Conservation (phyloP, 495 filamentous ascomycete species). For the Cryomyces minteri region DNA sequence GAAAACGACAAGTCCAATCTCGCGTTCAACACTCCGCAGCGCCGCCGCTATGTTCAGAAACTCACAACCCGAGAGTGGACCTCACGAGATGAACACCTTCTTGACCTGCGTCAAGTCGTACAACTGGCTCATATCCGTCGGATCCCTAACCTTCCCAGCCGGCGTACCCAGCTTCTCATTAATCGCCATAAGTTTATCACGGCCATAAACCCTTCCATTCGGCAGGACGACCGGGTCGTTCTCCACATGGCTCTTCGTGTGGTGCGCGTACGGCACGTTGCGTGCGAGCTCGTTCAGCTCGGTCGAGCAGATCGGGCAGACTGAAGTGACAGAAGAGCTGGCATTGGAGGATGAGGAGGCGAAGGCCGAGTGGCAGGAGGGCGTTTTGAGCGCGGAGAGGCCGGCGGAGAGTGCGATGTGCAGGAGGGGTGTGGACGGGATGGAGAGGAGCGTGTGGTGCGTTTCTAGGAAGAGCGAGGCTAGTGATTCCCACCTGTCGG, state of each 20-base stretch:
- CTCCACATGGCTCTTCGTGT: constrained; percentile 82
- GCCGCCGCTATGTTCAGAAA: not conserved
- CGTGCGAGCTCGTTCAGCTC: constrained; percentile 84
- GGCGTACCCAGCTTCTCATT: constrained; percentile 51
- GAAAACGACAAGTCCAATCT: not conserved
- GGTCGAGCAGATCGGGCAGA: constrained; percentile 89
- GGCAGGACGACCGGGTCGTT: constrained; percentile 72
- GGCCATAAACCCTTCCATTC: constrained; percentile 72
- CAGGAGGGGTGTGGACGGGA: constrained; percentile 69
- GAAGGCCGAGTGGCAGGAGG: constrained; percentile 65
- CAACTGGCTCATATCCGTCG: constrained; percentile 44
- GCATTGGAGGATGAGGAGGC: constrained; percentile 39
- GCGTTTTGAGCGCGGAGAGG: constrained; percentile 88
- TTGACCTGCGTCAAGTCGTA: constrained; percentile 42
- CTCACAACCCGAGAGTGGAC: not conserved
- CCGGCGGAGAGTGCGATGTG: constrained; percentile 85
- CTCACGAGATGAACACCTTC: constrained; percentile 75
- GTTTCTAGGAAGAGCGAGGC: constrained; percentile 71
- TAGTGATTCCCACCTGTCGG: constrained; percentile 52
- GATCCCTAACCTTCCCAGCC: constrained; percentile 59
- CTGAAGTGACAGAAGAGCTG: constrained; percentile 37
- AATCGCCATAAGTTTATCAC: constrained; percentile 51
- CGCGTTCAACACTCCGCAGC: not conserved
- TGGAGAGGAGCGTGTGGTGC: constrained; percentile 70
- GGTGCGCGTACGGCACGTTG: constrained; percentile 81